These are phyloP conservation scores for Scheffersomyces amazonensis DNA, from an alignment of 805 yeast species.

Conservation along the genomic window DNA sequence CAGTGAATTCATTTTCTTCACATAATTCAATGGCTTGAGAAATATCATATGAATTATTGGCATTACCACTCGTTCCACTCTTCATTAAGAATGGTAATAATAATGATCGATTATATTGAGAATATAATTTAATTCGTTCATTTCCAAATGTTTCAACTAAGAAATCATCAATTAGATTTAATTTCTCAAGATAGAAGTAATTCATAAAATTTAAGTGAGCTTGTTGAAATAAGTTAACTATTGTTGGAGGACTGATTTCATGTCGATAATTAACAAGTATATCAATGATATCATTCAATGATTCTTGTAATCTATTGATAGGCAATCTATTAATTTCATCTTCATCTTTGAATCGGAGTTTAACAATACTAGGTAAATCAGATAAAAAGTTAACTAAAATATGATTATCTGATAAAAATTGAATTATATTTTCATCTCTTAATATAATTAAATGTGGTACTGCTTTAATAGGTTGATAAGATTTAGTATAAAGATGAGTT, in stretches of 20 bases:
- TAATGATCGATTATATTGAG: constrained; percentile 53
- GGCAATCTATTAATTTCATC: constrained; percentile 38
- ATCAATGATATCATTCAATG: constrained; percentile 44
- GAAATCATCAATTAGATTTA: constrained; percentile 56
- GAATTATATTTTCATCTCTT: constrained; percentile 52
- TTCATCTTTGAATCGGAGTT: constrained; percentile 32
- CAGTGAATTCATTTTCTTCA: constrained; percentile 47
- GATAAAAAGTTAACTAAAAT: constrained; percentile 50
- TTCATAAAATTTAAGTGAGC: constrained; percentile 47
- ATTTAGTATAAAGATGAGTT: constrained; percentile 52
- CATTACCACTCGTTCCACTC: constrained; percentile 26
- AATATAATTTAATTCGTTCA: constrained; percentile 60
- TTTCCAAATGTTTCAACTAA: constrained; percentile 60
- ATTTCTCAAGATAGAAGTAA: constrained; percentile 62
- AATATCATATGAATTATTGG: constrained; percentile 52
- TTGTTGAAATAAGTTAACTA: constrained; percentile 47
- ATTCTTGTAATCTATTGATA: constrained; percentile 35
- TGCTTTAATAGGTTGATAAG: constrained; percentile 60
- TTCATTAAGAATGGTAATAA: constrained; percentile 61
- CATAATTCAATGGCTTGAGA: constrained; percentile 69
- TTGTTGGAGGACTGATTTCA: constrained; percentile 53
- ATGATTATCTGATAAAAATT: constrained; percentile 61
- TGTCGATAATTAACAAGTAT: constrained; percentile 63
- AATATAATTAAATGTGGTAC: constrained; percentile 59
- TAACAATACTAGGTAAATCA: constrained; percentile 50